phyloP scores from a whole-genome alignment of 768 basidiomycete species.

The Termitomyces sp. region DNA sequence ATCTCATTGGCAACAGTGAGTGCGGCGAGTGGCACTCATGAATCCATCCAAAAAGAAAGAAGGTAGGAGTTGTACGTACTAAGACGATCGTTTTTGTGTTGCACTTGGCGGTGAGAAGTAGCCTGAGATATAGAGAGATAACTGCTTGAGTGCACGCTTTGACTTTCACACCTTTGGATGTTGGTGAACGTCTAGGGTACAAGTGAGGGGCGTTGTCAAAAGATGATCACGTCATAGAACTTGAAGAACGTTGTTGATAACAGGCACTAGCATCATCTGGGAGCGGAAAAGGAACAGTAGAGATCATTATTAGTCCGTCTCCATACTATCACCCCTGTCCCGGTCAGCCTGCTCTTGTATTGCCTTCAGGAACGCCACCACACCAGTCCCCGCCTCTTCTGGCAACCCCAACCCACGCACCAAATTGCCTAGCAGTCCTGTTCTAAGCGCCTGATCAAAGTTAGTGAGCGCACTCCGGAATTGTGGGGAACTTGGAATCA shows the following conservation, averaged over 20 bases:
- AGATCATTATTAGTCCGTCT: slow-evolving; percentile 53
- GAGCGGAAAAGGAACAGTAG: not conserved
- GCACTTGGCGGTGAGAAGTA: too few species aligned
- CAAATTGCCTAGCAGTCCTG: slow-evolving; percentile 69
- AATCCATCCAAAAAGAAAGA: not conserved
- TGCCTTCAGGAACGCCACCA: slow-evolving; percentile 76
- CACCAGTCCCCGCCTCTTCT: slow-evolving; percentile 75
- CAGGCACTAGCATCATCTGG: not conserved
- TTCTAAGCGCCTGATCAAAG: slow-evolving; percentile 81
- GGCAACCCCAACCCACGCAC: slow-evolving; percentile 79
- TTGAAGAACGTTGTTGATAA: not conserved
- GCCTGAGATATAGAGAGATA: too few species aligned
- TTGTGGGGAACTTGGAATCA: slow-evolving; percentile 54
- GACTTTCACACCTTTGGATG: not conserved
- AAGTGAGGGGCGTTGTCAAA: not conserved
- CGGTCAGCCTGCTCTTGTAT: slow-evolving; percentile 69
- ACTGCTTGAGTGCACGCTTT: not conserved
- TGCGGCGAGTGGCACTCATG: not conserved
- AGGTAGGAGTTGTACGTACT: not conserved
- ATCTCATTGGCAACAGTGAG: too few species aligned
- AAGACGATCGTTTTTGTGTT: not conserved
- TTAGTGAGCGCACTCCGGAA: slow-evolving; percentile 75
- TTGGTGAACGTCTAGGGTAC: not conserved
- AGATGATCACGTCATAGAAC: not conserved
- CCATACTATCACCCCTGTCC: slow-evolving; percentile 52